Conservation (phyloP, 2,329 filamentous ascomycete genomes). For the Diplodia seriata region DNA sequence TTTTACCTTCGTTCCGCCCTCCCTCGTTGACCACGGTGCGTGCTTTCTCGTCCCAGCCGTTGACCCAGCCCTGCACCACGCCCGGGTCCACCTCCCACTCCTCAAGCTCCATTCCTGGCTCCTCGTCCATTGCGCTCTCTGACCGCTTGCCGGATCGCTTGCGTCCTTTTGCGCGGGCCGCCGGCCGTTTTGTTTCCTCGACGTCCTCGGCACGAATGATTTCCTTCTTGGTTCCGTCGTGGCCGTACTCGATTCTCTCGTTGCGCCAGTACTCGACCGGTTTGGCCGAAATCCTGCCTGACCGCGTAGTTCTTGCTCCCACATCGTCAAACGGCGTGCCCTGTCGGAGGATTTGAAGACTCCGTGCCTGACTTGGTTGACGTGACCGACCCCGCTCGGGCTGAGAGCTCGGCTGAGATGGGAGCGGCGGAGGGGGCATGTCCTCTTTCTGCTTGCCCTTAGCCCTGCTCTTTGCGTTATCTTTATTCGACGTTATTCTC, state of each 20-base stretch:
- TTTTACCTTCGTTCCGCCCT: slow-evolving; percentile 58
- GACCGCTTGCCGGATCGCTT: slow-evolving; percentile 45
- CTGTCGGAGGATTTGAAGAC: slow-evolving; percentile 46
- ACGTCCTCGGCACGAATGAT: slow-evolving; percentile 75
- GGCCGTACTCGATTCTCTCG: slow-evolving; percentile 75
- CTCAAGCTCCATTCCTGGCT: slow-evolving; percentile 63
- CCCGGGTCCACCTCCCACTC: slow-evolving; percentile 76
- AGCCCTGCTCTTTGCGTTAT: not conserved
- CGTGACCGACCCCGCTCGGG: not conserved
- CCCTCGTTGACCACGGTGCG: slow-evolving; percentile 57
- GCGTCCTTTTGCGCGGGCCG: slow-evolving; percentile 40
- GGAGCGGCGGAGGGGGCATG: slow-evolving; percentile 11
- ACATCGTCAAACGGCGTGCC: slow-evolving; percentile 54
- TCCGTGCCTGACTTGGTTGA: slow-evolving; percentile 36
- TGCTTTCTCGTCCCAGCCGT: slow-evolving; percentile 61
- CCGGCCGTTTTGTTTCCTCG: slow-evolving; percentile 49
- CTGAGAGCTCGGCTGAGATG: not conserved
- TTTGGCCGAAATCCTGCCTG: slow-evolving; percentile 77
- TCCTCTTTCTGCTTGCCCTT: slow-evolving; percentile 13
- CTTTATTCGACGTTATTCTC: not conserved
- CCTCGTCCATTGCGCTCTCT: slow-evolving; percentile 56
- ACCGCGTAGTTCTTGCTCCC: slow-evolving; percentile 70
- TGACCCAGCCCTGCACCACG: slow-evolving; percentile 67
- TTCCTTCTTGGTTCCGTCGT: slow-evolving; percentile 74
- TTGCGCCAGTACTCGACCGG: slow-evolving; percentile 88